phyloP scores from a whole-genome alignment of 495 filamentous ascomycete species.

The Viridothelium virens region DNA sequence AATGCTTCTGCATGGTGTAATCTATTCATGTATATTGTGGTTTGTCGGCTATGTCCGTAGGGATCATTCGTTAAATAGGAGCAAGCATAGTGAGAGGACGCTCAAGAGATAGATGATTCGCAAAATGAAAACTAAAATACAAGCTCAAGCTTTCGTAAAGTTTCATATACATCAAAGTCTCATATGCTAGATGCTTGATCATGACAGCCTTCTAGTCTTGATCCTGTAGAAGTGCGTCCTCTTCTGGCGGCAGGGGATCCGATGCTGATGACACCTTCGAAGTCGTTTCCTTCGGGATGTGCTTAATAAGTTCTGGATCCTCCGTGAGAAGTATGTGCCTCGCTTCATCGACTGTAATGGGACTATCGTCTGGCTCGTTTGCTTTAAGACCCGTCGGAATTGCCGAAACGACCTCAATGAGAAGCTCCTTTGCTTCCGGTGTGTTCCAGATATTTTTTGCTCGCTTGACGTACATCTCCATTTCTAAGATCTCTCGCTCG shows the following conservation, averaged over 20 bases:
- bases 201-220: background rate
- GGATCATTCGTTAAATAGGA: too few species aligned
- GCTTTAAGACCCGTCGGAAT: constrained; percentile 36
- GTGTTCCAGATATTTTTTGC: constrained; percentile 89
- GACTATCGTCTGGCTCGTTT: constrained; percentile 30
- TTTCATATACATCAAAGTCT: too few species aligned
- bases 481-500: constrained; percentile 61
- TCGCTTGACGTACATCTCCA: constrained; percentile 68
- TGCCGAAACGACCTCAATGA: constrained; percentile 58
- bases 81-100: too few species aligned
- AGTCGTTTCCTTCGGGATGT: constrained; percentile 49
- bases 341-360: constrained; percentile 58
- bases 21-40: too few species aligned
- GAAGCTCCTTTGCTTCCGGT: constrained; percentile 58
- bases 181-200: too few species aligned
- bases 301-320: constrained; percentile 53
- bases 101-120: too few species aligned
- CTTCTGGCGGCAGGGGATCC: constrained; percentile 60
- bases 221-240: constrained; percentile 22
- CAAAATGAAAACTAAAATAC: too few species aligned
- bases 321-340: constrained; percentile 75
- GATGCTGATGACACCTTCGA: constrained; percentile 51
- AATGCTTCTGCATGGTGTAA: too few species aligned
- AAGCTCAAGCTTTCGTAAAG: too few species aligned
- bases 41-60: too few species aligned